Base-by-base conservation (phyloP, 2,329 filamentous ascomycete species). In the Talaromyces sp. region DNA sequence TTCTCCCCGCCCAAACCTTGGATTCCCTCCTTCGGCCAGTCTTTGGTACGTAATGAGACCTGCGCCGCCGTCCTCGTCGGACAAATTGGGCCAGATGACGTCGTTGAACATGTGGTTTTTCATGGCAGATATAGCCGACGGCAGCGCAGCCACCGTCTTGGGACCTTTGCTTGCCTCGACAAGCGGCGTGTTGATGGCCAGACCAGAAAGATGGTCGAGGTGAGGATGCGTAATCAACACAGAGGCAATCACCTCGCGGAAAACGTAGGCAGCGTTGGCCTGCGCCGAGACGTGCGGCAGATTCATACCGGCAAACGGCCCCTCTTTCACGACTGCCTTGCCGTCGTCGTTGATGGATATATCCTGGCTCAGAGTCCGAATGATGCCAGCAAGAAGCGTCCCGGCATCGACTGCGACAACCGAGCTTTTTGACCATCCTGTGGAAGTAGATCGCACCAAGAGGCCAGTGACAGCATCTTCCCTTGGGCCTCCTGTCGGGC, bases 21-120 rank as follows among this genome's bases (percentile, higher is more conserved):
- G 87, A 63, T 93, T 95, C 3, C 93, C 93, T 11, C 93, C 93
- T 72, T 97, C 93, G 5, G 91, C 88, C 10, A 99, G 81, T 17
- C 95, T 86, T 73, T 92, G 88, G 68, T 96, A 98, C 0, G 92
- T 96, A 36, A 99, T 87, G 30, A 99, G 83, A 0, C 95, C 95
- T 4, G 93, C 93, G 27, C 95, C 95, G 36, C 93, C 92, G 73
- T 96, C 95, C 77, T 99, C 95, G 70, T 99, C 93, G 0, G 92
- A 96, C 44, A 99, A 79, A 68, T 99, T 99, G 0, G 95, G 95
- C 95, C 95, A 99, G 59, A 98, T 96, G 62, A 96, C 81, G 70
- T 97, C 96, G 76, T 99, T 99, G 80, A 99, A 99, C 63, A 99
- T 91, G 75, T 99, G 93, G 0, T 82, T 87, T 73, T 96, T 98